Evolutionary conservation across 2,329 filamentous ascomycete species (phyloP).

Genomic region (Fusarium decemcellulare): DNA sequence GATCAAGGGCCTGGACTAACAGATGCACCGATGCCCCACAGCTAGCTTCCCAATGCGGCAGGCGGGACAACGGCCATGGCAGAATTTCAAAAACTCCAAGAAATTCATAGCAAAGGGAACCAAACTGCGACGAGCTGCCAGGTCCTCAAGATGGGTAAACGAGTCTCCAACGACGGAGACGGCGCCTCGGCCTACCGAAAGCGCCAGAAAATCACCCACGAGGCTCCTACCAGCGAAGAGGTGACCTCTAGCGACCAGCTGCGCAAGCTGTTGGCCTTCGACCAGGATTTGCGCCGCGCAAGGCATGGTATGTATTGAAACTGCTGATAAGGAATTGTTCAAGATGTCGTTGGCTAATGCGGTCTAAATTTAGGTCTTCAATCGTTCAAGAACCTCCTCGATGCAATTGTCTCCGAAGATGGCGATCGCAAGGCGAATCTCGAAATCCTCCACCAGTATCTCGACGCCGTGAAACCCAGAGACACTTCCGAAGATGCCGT

Average conservation of each 20-base stretch:
- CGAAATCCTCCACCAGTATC: conserved; percentile 78
- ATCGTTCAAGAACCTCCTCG: conserved; percentile 80
- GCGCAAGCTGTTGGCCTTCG: conserved; percentile 76
- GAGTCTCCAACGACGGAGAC: conserved; percentile 57
- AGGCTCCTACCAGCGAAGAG: conserved; percentile 72
- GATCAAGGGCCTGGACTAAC: conserved; percentile 26
- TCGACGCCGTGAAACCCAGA: conserved; percentile 68
- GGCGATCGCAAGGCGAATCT: conserved; percentile 58
- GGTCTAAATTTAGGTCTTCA: conserved; percentile 66
- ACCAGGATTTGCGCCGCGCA: conserved; percentile 77
- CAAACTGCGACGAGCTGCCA: conserved; percentile 37
- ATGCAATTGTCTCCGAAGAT: conserved; percentile 70
- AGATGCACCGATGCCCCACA: conserved; percentile 21
- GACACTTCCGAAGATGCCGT: conserved; percentile 63
- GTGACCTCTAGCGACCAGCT: conserved; percentile 77
- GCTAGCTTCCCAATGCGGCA: conserved; percentile 35
- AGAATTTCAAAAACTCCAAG: conserved; percentile 55
- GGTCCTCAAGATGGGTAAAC: conserved; percentile 60
- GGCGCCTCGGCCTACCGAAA: conserved; percentile 62
- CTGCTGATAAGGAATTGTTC: neutral
- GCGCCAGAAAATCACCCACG: conserved; percentile 69
- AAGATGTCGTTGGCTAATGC: conserved; percentile 6
- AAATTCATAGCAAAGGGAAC: conserved; percentile 35
- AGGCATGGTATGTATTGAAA: conserved; percentile 69
- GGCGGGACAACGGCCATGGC: conserved; percentile 52